A percentile compares a stretch with the other conserved stretches of the same genome.
These are phyloP conservation scores for Mucuna pruriens DNA, from an alignment of 306 rosid species.

Conservation along the genomic window DNA sequence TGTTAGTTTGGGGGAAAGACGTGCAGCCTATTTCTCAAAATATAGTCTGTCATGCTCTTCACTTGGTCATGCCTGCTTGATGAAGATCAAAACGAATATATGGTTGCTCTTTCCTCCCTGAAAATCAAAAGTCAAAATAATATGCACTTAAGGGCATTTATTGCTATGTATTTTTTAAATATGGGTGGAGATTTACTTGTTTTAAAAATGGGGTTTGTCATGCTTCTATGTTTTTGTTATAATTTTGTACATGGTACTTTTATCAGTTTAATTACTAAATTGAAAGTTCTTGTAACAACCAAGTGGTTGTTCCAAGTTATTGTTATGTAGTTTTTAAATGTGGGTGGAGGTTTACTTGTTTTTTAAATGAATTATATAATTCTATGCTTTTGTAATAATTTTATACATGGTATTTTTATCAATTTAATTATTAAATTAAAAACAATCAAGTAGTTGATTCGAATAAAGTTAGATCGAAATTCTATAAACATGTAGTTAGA, in stretches of 20 bases:
- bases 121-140: slow-evolving; percentile 21
- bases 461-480: no score
- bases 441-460: no score
- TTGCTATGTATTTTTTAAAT: background rate
- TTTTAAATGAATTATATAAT: no score
- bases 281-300: no score
- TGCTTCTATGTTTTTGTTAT: background rate
- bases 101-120: background rate
- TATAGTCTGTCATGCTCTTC: slow-evolving; percentile 26
- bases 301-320: no score
- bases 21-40: slow-evolving; percentile 62
- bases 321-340: no score
- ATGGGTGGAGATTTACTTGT: background rate
- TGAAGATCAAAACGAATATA: slow-evolving; percentile 26
- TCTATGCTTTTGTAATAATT: background rate
- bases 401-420: background rate
- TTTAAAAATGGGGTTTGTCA: background rate
- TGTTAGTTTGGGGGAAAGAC: slow-evolving; percentile 46
- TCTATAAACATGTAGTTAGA: no score
- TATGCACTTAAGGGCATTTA: background rate
- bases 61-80: slow-evolving; percentile 39
- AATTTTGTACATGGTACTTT: background rate
- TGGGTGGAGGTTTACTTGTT: no score
- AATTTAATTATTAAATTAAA: background rate
- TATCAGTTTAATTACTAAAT: no score